Base-by-base conservation (phyloP, 2,329 filamentous ascomycete genomes). In the Cercospora sesami region DNA sequence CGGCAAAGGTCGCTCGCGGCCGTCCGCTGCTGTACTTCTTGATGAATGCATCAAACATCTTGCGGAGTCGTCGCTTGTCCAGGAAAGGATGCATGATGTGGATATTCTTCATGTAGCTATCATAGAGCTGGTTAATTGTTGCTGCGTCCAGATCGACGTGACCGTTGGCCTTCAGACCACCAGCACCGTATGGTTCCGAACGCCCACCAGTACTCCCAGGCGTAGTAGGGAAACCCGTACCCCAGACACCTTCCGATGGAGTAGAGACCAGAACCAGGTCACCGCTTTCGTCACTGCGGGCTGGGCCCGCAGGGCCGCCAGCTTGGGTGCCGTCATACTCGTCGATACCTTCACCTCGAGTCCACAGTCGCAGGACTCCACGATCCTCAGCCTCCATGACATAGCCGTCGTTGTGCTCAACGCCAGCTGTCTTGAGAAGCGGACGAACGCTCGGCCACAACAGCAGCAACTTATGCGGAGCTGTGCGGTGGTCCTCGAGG, bases 401-500 rank as follows among this genome's bases (percentile, higher is more conserved):
- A 67, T 81, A 81, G 51, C 77, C 72, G 48, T 78, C 75, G 48
- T 75, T 73, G 57, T 71, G 65, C 30, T 72, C 68, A 23, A 77
- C 72, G 18, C 73, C 64, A n/a, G 74, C 72, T 39, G 69, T 66
- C 55, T 68, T 58, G n/a, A 79, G 70, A 68, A 80, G 72, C 72
- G 79, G 67, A 74, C 78, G 58, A 69, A 74, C 83, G 73, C 66
- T 79, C 65, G 36, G 92, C 88, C 76, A 97, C 77, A 69, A 85
- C 81, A 76, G 84, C 80, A 98, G 82, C 18, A 98, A 83, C 70
- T 93, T 87, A 61, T 95, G 92, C 1, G 93, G 93, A n/a, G 93
- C 88, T 0, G 94, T 97, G 0, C 92, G 96, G 76, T 98, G 94
- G 72, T 96, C 92, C 30, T 89, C 87, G 0, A 93, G 91, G 65